Percentiles rank a stretch among this genome's conserved stretches.
These are phyloP conservation scores for Ustilago nuda DNA, from an alignment of 1,284 basidiomycete species.

Conservation along the genomic window DNA sequence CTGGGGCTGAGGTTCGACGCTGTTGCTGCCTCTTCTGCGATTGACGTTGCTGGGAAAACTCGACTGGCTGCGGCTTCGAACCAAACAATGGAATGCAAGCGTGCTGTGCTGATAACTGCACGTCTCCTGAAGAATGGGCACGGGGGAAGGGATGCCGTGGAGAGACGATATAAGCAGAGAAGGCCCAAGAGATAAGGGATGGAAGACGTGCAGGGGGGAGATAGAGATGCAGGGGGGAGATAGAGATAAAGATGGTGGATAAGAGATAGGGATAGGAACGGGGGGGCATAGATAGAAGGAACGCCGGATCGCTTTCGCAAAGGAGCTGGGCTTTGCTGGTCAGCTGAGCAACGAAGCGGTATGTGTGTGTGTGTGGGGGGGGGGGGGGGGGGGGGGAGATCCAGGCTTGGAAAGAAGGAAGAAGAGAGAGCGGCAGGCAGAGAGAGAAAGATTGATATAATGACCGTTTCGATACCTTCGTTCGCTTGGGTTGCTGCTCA, in stretches of 20 bases:
- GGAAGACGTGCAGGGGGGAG: conserved; percentile 15
- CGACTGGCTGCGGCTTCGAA: conserved; percentile 13
- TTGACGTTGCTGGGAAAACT: neutral
- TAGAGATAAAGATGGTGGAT: conserved; percentile 17
- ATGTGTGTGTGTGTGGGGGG: conserved; percentile 13
- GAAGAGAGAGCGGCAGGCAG: neutral
- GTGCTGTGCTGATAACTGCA: conserved; percentile 4
- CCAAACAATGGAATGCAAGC: conserved; percentile 6
- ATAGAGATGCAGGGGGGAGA: conserved; percentile 9
- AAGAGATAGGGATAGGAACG: conserved; percentile 25
- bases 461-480: neutral
- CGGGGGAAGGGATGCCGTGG: conserved; percentile 26
- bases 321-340: conserved; percentile 4
- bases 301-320: neutral
- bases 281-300: conserved; percentile 17
- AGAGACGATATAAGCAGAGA: conserved; percentile 31
- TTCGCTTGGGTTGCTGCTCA: neutral
- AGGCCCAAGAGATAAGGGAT: conserved; percentile 36
- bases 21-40: neutral
- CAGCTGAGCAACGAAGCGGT: conserved; percentile 19
- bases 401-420: neutral
- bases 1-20: neutral
- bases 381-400: neutral
- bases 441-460: neutral
- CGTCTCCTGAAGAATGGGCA: conserved; percentile 12